Conservation (phyloP, 305 asterid species). For the Petunia hybrid region DNA sequence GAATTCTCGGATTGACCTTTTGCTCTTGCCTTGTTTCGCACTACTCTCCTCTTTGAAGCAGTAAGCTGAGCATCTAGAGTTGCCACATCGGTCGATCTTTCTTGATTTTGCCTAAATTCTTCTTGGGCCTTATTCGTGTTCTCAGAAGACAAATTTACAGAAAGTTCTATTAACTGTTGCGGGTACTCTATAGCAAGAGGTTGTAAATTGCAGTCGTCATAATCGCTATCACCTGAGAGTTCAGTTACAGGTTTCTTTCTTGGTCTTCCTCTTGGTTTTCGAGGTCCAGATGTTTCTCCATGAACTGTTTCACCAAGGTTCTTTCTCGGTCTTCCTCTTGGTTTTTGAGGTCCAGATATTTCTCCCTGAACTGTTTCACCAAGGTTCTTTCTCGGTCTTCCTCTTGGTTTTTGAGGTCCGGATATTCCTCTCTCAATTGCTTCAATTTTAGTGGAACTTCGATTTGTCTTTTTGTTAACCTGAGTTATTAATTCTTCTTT, state of each 20-base stretch:
- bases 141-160: conserved; percentile 43
- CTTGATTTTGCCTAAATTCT: conserved; percentile 39
- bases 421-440: conserved; percentile 35
- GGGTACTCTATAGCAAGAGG: conserved; percentile 57
- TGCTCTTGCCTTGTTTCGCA: conserved; percentile 42
- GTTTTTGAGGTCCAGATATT: conserved; percentile 40
- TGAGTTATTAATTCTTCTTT: conserved; percentile 46
- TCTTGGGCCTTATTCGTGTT: conserved; percentile 36
- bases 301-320: conserved; percentile 30
- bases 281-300: conserved; percentile 27
- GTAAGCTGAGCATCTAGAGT: conserved; percentile 36
- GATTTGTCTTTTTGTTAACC: conserved; percentile 46
- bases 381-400: conserved; percentile 49
- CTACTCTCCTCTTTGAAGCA: conserved; percentile 42
- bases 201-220: conserved; percentile 32
- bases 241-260: conserved; percentile 26
- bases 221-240: conserved; percentile 27
- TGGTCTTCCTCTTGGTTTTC: not conserved
- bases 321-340: conserved; percentile 56
- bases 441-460: conserved; percentile 37
- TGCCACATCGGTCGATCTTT: conserved; percentile 35
- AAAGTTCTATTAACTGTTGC: conserved; percentile 42
- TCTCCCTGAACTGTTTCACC: conserved; percentile 24
- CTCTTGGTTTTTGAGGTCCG: conserved; percentile 46
- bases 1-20: conserved; percentile 39